Evolutionary conservation across 352 stramenopile species (phyloP).

Genomic region (Pythium monospermum): DNA sequence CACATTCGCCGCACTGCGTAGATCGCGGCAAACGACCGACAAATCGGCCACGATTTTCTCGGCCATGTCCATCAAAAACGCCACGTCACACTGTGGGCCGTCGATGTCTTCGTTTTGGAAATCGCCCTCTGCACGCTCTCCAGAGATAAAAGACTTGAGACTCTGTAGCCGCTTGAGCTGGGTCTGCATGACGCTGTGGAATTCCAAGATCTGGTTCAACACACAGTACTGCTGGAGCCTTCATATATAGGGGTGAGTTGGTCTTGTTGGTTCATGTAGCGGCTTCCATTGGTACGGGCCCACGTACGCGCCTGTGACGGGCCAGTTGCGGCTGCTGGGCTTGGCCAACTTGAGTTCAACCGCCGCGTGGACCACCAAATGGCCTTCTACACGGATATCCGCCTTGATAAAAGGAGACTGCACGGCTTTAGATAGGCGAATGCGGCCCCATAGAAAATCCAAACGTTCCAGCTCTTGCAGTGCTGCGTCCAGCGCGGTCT

Average conservation of each 20-base stretch:
- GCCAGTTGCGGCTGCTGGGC: constrained; percentile 36
- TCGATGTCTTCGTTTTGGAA: constrained; percentile 35
- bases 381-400: constrained; percentile 69
- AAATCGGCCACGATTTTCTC: constrained; percentile 46
- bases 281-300: neutral
- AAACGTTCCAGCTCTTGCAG: constrained; percentile 69
- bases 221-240: constrained; percentile 81
- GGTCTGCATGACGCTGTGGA: constrained; percentile 60
- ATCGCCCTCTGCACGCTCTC: constrained; percentile 36
- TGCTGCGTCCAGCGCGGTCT: constrained; percentile 40
- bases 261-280: neutral
- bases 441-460: constrained; percentile 80
- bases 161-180: constrained; percentile 43
- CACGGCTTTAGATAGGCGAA: constrained; percentile 51
- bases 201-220: constrained; percentile 82
- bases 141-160: constrained; percentile 50
- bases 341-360: constrained; percentile 68
- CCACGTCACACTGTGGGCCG: constrained; percentile 43
- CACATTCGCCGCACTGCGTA: constrained; percentile 66
- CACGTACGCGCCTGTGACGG: constrained; percentile 44
- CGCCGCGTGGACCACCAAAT: constrained; percentile 69
- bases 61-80: constrained; percentile 47
- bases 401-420: constrained; percentile 49
- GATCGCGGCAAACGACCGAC: constrained; percentile 47
- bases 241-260: neutral